A percentile compares a stretch with the other conserved stretches of the same genome.
Evolutionary conservation across 768 basidiomycete genomes (phyloP).

Genomic region (Tubosaeta sp.): DNA sequence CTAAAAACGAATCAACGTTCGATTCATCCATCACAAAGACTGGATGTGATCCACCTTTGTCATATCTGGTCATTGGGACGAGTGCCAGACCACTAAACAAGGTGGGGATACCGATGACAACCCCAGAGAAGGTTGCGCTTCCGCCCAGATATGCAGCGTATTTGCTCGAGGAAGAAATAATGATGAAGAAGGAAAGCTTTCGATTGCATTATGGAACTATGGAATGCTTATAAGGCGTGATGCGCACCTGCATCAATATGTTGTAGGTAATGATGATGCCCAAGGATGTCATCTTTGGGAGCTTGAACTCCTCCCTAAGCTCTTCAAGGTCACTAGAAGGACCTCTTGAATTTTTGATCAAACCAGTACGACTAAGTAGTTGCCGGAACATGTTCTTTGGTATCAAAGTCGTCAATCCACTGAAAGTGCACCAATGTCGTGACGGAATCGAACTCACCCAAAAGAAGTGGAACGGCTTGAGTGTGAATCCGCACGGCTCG

Average conservation of each 20-base stretch:
- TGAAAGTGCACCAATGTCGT: not conserved
- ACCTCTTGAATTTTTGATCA: not conserved
- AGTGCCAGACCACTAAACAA: slow-evolving; percentile 56
- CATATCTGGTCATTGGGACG: slow-evolving; percentile 50
- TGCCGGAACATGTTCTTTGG: slow-evolving; percentile 6
- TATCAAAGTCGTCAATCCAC: not conserved
- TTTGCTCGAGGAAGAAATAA: slow-evolving; percentile 61
- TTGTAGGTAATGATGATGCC: slow-evolving; percentile 43
- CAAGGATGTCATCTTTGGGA: slow-evolving; percentile 45
- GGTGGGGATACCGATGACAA: slow-evolving; percentile 64
- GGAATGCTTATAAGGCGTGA: not conserved
- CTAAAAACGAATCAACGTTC: slow-evolving; percentile 29
- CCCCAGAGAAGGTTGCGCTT: slow-evolving; percentile 63
- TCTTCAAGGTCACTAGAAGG: slow-evolving; percentile 10
- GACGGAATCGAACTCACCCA: not conserved
- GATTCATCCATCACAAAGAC: not conserved
- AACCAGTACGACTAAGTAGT: not conserved
- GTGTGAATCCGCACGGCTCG: not conserved
- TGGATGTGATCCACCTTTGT: slow-evolving; percentile 42
- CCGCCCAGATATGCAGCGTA: slow-evolving; percentile 64
- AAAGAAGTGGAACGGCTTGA: not conserved
- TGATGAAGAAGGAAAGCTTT: slow-evolving; percentile 64
- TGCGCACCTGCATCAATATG: slow-evolving; percentile 41
- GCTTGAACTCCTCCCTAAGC: slow-evolving; percentile 38
- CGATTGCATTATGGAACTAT: not conserved